Base-by-base conservation (phyloP, 1,284 basidiomycete species). In the Microbotryum scabiosae region DNA sequence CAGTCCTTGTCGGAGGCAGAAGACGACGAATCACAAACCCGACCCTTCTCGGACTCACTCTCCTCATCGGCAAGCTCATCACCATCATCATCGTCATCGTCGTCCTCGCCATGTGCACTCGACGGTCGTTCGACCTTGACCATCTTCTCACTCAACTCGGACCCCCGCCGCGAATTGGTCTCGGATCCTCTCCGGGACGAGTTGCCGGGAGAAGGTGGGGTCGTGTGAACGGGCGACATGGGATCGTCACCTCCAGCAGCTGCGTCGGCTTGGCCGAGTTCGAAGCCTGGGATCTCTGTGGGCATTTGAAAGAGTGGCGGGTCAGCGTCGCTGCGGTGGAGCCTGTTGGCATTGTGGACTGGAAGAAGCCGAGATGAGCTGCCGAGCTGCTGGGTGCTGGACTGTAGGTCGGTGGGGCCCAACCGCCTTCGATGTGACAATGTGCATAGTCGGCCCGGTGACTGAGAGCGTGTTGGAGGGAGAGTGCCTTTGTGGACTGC, bases 251-350 rank as follows among this genome's bases (percentile, higher is more conserved):
- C 52, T 10, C 20, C 32, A 30, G 32, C 51, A 25, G 44, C 18
- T 10, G 48, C 56, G 9, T 66, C 65, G 4, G 64, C 53, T n/a
- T 51, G 44, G 46, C 71, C 70, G 30, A 72, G 65, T 28, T 67
- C 67, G 55, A 72, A 69, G n/a, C 71, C 71, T 12, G 71, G 71
- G 41, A 72, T 72, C 55, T 72, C 69, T 69, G 57, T 44, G 25
- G 1, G 25, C 7, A n/a, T 1, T 25, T 0, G 4, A 9, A 41
- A 12, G 14, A 12, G 14, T 41, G 36, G 36, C 4, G 32, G 14
- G 16, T 41, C 36, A 41, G 36, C 12, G 5, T 18, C 36, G 5
- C 36, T 41, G 36, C 36, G 36, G 2, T 41, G 36, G 5, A 41
- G 36, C 36, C 36, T 18, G 36, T 2, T 41, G 36, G 9, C 14